These are phyloP conservation scores for Spongispora temasekensis DNA, from an alignment of 1,284 basidiomycete genomes.

Conservation along the genomic window DNA sequence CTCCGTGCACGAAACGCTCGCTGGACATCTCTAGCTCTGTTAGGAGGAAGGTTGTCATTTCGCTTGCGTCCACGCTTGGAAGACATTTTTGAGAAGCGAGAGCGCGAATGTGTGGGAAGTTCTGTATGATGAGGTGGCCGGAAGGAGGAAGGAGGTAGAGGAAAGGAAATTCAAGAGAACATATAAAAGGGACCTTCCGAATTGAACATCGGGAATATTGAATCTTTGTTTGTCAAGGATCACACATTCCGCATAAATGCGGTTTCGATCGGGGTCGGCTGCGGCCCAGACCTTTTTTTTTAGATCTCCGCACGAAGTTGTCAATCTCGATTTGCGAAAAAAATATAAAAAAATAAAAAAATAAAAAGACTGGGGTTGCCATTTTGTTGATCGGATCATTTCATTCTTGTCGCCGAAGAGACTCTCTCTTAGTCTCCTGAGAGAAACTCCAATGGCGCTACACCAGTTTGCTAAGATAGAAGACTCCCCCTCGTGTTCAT, in stretches of 20 bases:
- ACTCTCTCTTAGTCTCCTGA: not conserved
- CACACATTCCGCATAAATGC: slow-evolving; percentile 35
- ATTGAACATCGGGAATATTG: slow-evolving; percentile 32
- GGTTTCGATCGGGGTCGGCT: slow-evolving; percentile 42
- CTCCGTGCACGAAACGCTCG: slow-evolving; percentile 89
- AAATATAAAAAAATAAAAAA: slow-evolving; percentile 2
- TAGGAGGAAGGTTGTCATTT: slow-evolving; percentile 90
- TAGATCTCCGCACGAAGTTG: slow-evolving; percentile 37
- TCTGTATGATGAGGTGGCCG: slow-evolving; percentile 24
- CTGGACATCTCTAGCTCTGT: slow-evolving; percentile 90
- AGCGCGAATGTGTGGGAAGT: slow-evolving; percentile 11
- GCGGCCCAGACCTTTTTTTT: slow-evolving; percentile 37
- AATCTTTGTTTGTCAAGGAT: slow-evolving; percentile 41
- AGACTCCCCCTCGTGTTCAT: slow-evolving; percentile 28
- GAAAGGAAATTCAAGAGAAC: slow-evolving; percentile 38
- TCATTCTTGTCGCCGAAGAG: not conserved
- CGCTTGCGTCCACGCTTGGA: slow-evolving; percentile 88
- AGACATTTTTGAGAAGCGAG: slow-evolving; percentile 51
- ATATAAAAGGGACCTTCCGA: slow-evolving; percentile 43
- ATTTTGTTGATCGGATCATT: slow-evolving; percentile 3
- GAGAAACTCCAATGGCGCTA: slow-evolving; percentile 1
- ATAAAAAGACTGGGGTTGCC: slow-evolving; percentile 2
- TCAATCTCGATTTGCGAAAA: slow-evolving; percentile 23
- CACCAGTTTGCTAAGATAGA: slow-evolving; percentile 7
- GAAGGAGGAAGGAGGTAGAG: slow-evolving; percentile 33